Evolutionary conservation across 2,329 filamentous ascomycete genomes (phyloP).

Genomic region (Neonectria punicea): DNA sequence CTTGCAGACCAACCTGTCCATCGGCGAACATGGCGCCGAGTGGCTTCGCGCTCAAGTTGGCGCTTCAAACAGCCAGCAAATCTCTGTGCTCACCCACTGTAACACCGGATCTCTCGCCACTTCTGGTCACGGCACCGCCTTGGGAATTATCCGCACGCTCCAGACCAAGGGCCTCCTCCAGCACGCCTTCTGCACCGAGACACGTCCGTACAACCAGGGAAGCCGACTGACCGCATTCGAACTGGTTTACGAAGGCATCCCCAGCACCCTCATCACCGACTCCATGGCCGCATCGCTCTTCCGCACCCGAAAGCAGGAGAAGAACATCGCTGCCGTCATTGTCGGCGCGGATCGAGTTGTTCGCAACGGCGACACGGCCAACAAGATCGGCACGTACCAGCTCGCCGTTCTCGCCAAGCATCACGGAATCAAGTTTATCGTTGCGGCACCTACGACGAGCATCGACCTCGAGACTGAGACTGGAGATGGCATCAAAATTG

Average conservation of each 20-base stretch:
- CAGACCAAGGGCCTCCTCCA: slow-evolving; percentile 72
- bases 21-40: slow-evolving; percentile 83
- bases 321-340: slow-evolving; percentile 85
- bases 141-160: slow-evolving; percentile 91
- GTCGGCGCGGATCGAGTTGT: slow-evolving; percentile 96
- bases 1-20: slow-evolving; percentile 85
- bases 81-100: slow-evolving; percentile 96
- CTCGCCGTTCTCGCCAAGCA: slow-evolving; percentile 89
- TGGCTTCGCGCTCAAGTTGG: slow-evolving; percentile 77
- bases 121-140: slow-evolving; percentile 94
- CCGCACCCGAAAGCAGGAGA: slow-evolving; percentile 65
- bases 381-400: slow-evolving; percentile 97
- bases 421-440: slow-evolving; percentile 93
- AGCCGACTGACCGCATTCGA: slow-evolving; percentile 95
- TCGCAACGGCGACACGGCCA: slow-evolving; percentile 96
- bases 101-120: slow-evolving; percentile 98
- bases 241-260: slow-evolving; percentile 92
- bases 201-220: slow-evolving; percentile 96
- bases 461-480: slow-evolving; percentile 86
- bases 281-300: slow-evolving; percentile 96
- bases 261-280: slow-evolving; percentile 91
- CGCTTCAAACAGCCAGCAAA: slow-evolving; percentile 56
- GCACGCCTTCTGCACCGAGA: slow-evolving; percentile 96
- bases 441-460: slow-evolving; percentile 93
- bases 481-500: slow-evolving; percentile 86